These are phyloP conservation scores for Crotalaria pallida DNA, from an alignment of 306 rosid species.

Conservation along the genomic window DNA sequence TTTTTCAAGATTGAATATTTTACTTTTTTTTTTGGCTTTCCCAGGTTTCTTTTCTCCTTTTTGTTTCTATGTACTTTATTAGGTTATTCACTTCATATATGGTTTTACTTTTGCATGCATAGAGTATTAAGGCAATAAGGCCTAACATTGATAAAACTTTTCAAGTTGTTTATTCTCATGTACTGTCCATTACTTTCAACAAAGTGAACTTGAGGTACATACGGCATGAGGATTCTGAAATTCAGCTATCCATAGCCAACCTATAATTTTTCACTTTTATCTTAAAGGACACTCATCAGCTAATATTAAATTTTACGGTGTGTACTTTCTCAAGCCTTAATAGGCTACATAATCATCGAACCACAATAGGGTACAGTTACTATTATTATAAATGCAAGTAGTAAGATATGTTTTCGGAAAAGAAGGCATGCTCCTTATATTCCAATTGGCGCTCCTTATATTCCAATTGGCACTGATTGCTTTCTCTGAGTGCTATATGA, in stretches of 20 bases:
- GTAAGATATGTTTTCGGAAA: not conserved
- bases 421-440: not conserved
- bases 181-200: not conserved
- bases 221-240: not conserved
- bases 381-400: not conserved
- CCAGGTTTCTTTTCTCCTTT: not conserved
- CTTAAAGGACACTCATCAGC: not conserved
- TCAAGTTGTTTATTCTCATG: not conserved
- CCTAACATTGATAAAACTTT: not conserved
- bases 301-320: not conserved
- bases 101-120: not conserved
- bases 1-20: conserved; percentile 11
- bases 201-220: not conserved
- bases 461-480: too few species aligned
- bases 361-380: not conserved
- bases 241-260: not conserved
- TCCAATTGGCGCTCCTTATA: not conserved
- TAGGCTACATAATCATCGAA: not conserved
- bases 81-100: not conserved
- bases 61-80: not conserved
- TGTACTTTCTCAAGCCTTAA: not conserved
- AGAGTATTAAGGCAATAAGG: not conserved
- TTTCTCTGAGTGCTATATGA: too few species aligned
- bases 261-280: conserved; percentile 10
- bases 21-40: conserved; percentile 9